Evolutionary conservation across 208 protist genomes (phyloP), one percentile per base, ranked within the genome.

Genomic region (Trypanosoma congolense): DNA sequence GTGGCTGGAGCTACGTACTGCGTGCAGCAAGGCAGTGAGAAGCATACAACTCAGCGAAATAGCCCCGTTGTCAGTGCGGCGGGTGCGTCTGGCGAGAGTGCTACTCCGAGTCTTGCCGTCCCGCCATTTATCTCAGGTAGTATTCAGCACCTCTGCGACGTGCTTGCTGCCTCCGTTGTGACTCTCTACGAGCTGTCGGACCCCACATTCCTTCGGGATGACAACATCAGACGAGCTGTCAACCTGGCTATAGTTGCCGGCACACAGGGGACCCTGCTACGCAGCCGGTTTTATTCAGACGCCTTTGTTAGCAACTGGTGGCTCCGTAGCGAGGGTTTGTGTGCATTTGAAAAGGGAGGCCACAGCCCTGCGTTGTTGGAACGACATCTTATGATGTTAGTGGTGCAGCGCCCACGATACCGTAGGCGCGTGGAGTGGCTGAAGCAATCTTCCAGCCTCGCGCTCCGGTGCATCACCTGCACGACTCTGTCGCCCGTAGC

Each of bases 231-330:
- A 16, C 53, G 62, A 19, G n/a, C 47, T 19, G 47, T 69, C 0
- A 47, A 55, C 24, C 19, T 61, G 9, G 26, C 48, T 29, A 49
- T 69, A 5, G 62, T 69, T 35, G 54, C 62, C 3, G 62, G 62
- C 1, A 57, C 62, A 29, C 62, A 62, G 22, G 54, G 26, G 28
- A 46, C 30, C 0, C 54, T 69, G 4, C 31, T 69, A n/a, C 28
- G 45, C 21, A 69, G 60, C 25, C 41, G 12, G 19, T 69, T 61
- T 19, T 61, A 61, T 42, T 24, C 31, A 4, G 62, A 69, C 43
- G 54, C 53, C 30, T 21, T 69, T 35, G 22, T 16, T 1, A 62
- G 45, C 16, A 69, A 69, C 29, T 69, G 62, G 62, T 69, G 62
- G 53, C 21, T 69, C 14, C 62, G 53, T 16, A 67, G 53, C 35